Evolutionary conservation across 2,329 filamentous ascomycete species (phyloP), one percentile per base, ranked within the genome.

Genomic region (Sporothrix inflata): DNA sequence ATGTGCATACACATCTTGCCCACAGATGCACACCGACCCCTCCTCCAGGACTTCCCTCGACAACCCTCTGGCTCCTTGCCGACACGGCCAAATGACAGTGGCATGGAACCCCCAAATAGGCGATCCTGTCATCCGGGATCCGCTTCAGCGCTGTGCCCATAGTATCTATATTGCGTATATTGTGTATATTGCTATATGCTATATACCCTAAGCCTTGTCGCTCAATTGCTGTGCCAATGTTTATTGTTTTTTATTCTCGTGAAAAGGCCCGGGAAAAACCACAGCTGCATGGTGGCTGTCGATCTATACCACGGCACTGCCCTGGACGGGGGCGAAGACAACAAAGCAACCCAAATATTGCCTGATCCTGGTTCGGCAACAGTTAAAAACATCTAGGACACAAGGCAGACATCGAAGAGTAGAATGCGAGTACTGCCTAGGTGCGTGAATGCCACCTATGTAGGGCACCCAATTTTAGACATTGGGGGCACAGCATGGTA

Each of bases 91-190:
- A 45, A 40, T 40, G 8, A 11, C 51, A 27, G 55, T 30, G 38
- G 49, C 24, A 57, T 14, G 16, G 14, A 24, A 63, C n/a, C 40
- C 42, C n/a, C 68, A 70, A 63, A 47, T 38, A 70, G 27, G 68
- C 53, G 68, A 63, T 38, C 68, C 68, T 63, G 69, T 63, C 57
- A 63, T 63, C 69, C 69, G 69, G 67, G 53, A 70, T 49, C 67
- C 51, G 51, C 67, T 60, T 70, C 51, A 51, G 47, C 30, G 24
- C 47, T 24, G 45, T 34, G 47, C 30, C 47, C 27, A 68, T 49
- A 49, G 24, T 30, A 34, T 11, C n/a, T 34, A 49, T 47, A 66
- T 66, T n/a, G 24, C 16, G 4, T 49, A 49, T 66, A 66, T 34
- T 21, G 8, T 11, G 24, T 34, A 65, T 65, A 66, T 34, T 66